phyloP scores from a whole-genome alignment of 2,329 filamentous ascomycete species.

The Curvularia hawaiiensis region DNA sequence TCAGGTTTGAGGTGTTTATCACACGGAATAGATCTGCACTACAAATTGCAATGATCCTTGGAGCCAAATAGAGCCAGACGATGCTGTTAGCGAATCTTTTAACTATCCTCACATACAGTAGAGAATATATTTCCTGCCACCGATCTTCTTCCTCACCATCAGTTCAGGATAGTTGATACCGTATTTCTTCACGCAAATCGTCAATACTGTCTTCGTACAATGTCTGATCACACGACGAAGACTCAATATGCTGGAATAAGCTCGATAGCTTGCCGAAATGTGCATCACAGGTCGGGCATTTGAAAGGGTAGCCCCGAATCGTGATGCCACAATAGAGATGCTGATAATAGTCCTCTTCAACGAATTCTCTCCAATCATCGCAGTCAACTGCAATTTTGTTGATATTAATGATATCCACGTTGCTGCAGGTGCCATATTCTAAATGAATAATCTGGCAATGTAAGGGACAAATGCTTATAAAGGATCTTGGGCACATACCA shows the following conservation, averaged over 20 bases:
- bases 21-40: not conserved
- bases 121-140: not conserved
- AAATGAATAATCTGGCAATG: constrained; percentile 5
- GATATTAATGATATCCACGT: not conserved
- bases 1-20: not conserved
- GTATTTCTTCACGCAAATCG: not conserved
- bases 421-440: not conserved
- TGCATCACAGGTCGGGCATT: constrained; percentile 4
- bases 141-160: not conserved
- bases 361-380: not conserved
- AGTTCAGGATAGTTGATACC: not conserved
- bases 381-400: not conserved
- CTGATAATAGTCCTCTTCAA: not conserved
- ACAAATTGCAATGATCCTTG: not conserved
- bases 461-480: not conserved
- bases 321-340: not conserved
- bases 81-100: not conserved
- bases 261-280: constrained; percentile 7
- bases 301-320: not conserved
- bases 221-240: constrained; percentile 8
- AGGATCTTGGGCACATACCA: not conserved
- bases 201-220: not conserved
- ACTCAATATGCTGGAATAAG: constrained; percentile 16
- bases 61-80: not conserved
- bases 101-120: not conserved